Evolutionary conservation across 108 stramenopile genomes (phyloP).

Genomic region (Cyclotella atomus): DNA sequence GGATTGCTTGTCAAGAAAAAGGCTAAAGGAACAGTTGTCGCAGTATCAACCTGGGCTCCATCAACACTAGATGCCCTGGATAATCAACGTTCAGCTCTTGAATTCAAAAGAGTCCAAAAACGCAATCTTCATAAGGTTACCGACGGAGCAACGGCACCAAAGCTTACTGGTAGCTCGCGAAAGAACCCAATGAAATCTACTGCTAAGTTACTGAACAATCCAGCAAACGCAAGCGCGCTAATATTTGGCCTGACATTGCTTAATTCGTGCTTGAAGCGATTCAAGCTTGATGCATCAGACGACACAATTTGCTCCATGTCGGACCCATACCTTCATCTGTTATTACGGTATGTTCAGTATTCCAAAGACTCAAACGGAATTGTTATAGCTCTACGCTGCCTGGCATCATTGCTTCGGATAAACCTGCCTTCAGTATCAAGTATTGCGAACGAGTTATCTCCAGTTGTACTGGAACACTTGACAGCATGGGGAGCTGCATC

Average conservation of each 20-base stretch:
- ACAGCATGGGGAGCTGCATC: conserved; percentile 57
- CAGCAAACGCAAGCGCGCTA: conserved; percentile 76
- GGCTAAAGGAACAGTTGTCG: conserved; percentile 25
- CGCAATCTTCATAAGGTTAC: conserved; percentile 54
- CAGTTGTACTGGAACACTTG: conserved; percentile 75
- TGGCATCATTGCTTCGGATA: conserved; percentile 74
- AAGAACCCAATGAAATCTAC: conserved; percentile 43
- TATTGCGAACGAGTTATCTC: conserved; percentile 68
- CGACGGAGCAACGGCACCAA: conserved; percentile 87
- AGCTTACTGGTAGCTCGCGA: conserved; percentile 80
- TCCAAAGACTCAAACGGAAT: conserved; percentile 79
- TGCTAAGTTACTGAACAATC: conserved; percentile 66
- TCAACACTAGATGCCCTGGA: conserved; percentile 51
- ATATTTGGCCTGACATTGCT: conserved; percentile 86
- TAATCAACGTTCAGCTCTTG: conserved; percentile 57
- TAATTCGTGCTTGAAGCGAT: conserved; percentile 77
- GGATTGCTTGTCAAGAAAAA: background rate
- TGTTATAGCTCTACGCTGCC: conserved; percentile 80
- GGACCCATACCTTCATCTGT: conserved; percentile 84
- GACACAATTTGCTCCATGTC: conserved; percentile 60
- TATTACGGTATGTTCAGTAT: conserved; percentile 75
- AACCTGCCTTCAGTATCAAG: conserved; percentile 79
- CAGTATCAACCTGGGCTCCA: conserved; percentile 81
- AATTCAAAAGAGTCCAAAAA: conserved; percentile 54
- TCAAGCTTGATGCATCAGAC: conserved; percentile 52